phyloP scores from a whole-genome alignment of 257 asterid species.

The Scutellaria baicalensis region DNA sequence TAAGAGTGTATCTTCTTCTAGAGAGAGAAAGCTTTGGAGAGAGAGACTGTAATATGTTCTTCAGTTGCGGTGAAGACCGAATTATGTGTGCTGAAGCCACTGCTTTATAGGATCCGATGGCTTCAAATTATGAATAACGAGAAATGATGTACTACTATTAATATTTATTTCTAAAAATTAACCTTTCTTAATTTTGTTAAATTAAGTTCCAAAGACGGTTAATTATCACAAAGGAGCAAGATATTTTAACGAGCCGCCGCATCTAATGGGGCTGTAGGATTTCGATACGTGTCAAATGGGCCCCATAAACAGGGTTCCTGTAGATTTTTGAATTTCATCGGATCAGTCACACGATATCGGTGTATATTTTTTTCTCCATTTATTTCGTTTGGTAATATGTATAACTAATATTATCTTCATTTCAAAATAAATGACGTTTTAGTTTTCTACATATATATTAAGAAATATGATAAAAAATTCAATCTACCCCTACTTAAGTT shows the following conservation, averaged over 20 bases:
- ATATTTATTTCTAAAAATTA: not conserved
- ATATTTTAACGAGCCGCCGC: constrained; percentile 66
- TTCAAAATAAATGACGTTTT: no score
- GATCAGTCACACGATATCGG: not conserved
- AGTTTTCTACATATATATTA: no score
- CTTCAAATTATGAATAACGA: not conserved
- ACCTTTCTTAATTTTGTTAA: not conserved
- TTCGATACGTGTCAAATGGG: constrained; percentile 29
- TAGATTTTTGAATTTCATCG: not conserved
- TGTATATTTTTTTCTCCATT: not conserved
- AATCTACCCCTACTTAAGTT: no score
- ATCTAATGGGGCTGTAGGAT: constrained; percentile 32
- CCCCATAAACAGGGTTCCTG: not conserved
- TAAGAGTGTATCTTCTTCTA: not conserved
- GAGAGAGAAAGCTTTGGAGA: constrained; percentile 15
- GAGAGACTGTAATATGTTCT: constrained; percentile 12
- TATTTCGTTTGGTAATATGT: not conserved
- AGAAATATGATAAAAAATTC: no score
- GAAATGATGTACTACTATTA: not conserved
- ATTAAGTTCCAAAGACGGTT: constrained; percentile 15
- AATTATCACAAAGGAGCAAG: constrained; percentile 15
- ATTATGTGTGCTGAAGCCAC: constrained; percentile 24
- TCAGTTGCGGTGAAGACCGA: constrained; percentile 38
- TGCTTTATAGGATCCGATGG: constrained; percentile 48
- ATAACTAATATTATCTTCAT: no score